These are phyloP conservation scores for Malus hybrid DNA, from an alignment of 331 rosid genomes.

Conservation along the genomic window DNA sequence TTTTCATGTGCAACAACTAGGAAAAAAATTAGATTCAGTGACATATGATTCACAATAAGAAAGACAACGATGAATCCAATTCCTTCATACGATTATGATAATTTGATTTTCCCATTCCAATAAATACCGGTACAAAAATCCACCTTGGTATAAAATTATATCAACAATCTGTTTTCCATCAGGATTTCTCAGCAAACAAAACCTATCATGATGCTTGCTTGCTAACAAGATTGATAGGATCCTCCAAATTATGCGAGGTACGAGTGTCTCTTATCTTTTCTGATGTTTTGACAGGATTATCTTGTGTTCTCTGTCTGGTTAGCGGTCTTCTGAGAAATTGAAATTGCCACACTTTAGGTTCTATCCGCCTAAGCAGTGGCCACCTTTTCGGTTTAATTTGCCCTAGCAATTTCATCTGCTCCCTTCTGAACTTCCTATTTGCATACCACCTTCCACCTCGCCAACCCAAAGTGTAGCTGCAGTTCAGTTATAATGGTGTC, in stretches of 20 bases:
- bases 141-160: neutral
- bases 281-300: conserved; percentile 31
- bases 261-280: conserved; percentile 33
- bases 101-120: neutral
- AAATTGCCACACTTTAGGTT: conserved; percentile 52
- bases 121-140: neutral
- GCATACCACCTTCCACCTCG: conserved; percentile 80
- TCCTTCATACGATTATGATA: neutral
- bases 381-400: conserved; percentile 61
- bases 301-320: conserved; percentile 32
- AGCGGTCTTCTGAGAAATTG: conserved; percentile 43
- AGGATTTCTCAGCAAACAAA: neutral
- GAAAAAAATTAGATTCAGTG: neutral
- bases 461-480: conserved; percentile 94
- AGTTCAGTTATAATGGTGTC: neutral
- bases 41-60: neutral
- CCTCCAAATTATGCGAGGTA: conserved; percentile 17
- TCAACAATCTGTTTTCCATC: neutral
- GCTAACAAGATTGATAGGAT: conserved; percentile 6
- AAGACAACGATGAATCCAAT: neutral
- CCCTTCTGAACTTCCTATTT: conserved; percentile 61
- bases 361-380: conserved; percentile 56
- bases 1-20: neutral
- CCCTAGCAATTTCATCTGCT: conserved; percentile 85
- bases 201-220: neutral